Evolutionary conservation across 768 basidiomycete genomes (phyloP).

Genomic region (Serendipita indica): DNA sequence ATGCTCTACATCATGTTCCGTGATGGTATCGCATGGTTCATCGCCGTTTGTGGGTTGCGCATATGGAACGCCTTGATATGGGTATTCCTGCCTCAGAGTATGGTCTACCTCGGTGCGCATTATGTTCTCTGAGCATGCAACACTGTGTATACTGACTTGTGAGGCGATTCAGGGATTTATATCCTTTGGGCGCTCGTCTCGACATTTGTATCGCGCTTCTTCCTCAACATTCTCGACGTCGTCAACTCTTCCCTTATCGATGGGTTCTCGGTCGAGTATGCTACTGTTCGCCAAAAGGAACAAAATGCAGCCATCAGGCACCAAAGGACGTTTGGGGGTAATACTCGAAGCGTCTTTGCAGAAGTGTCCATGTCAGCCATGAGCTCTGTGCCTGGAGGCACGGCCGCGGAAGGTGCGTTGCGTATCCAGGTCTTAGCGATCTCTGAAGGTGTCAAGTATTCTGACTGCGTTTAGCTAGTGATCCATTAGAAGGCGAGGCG

Average conservation of each 20-base stretch:
- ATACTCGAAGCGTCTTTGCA: not conserved
- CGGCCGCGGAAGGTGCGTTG: no score
- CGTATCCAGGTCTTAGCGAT: no score
- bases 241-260: not conserved
- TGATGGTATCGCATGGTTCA: not conserved
- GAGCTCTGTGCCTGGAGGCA: no score
- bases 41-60: not conserved
- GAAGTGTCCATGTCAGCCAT: no score
- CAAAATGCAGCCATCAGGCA: not conserved
- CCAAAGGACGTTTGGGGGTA: not conserved
- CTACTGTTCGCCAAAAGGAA: not conserved
- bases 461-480: no score
- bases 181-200: conserved; percentile 4
- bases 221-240: conserved; percentile 4
- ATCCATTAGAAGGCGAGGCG: no score
- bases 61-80: conserved; percentile 7
- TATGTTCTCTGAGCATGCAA: not conserved
- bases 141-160: not conserved
- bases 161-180: not conserved
- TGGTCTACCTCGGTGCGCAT: not conserved
- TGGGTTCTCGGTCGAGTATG: not conserved
- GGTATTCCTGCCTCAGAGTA: conserved; percentile 4
- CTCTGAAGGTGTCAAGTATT: no score
- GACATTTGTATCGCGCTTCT: not conserved
- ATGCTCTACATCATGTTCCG: not conserved